Percentiles rank a stretch among this genome's conserved stretches.
Conservation (phyloP, 2,329 filamentous ascomycete genomes). For the Paecilomyces fulvus region DNA sequence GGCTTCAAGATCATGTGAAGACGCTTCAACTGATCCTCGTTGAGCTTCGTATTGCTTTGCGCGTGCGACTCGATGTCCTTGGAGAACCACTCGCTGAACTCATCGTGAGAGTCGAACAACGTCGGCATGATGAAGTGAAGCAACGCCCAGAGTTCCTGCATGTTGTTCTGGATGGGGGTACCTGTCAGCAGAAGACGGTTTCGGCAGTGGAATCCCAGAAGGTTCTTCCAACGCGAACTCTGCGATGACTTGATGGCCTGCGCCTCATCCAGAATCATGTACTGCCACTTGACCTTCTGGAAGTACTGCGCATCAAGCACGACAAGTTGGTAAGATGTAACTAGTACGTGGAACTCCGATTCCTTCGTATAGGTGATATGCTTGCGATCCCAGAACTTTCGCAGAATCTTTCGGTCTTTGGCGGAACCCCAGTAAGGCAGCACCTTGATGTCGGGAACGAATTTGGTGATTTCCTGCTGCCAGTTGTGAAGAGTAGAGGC, state of each 20-base stretch:
- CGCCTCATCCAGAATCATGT: slow-evolving; percentile 98
- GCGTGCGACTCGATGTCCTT: slow-evolving; percentile 86
- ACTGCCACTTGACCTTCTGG: slow-evolving; percentile 99
- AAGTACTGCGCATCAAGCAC: slow-evolving; percentile 96
- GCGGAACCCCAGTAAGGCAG: slow-evolving; percentile 96
- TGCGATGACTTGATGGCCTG: slow-evolving; percentile 98
- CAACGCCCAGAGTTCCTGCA: slow-evolving; percentile 97
- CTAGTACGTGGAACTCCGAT: slow-evolving; percentile 87
- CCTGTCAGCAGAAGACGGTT: slow-evolving; percentile 90
- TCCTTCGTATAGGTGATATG: slow-evolving; percentile 92
- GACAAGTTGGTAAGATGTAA: slow-evolving; percentile 95
- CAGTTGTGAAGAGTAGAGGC: slow-evolving; percentile 97
- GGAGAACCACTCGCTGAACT: slow-evolving; percentile 47
- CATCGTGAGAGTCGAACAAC: slow-evolving; percentile 61
- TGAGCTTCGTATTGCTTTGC: slow-evolving; percentile 98
- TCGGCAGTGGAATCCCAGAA: slow-evolving; percentile 88
- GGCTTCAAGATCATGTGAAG: slow-evolving; percentile 98
- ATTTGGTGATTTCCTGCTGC: slow-evolving; percentile 95
- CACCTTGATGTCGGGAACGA: slow-evolving; percentile 90
- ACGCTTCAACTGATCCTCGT: slow-evolving; percentile 93
- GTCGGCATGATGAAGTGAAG: slow-evolving; percentile 99
- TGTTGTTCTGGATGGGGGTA: slow-evolving; percentile 99
- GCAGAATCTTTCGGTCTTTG: slow-evolving; percentile 86
- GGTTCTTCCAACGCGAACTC: slow-evolving; percentile 92
- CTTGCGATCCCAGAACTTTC: slow-evolving; percentile 98